Base-by-base conservation (phyloP, 441 rosid species). In the Croton setiger region DNA sequence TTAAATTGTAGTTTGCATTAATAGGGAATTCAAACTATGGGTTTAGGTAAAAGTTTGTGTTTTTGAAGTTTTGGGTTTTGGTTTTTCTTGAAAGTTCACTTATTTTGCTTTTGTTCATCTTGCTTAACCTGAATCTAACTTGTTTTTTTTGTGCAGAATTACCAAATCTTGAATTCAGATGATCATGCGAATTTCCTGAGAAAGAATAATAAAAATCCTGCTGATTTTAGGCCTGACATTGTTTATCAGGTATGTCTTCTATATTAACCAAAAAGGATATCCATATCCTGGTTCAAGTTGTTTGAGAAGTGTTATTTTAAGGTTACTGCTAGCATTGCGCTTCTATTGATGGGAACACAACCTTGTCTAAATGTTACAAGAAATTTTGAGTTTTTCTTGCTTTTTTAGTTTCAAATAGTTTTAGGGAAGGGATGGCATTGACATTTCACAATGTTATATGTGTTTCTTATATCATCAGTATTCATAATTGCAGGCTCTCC, bases 171-270 rank as follows among this genome's bases (percentile, higher is more conserved):
- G 71, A 90, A 84, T 79, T 90, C 93, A 7, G 98, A 92, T 68
- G 95, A 90, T 64, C 98, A 90, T 55, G 77, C 90, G 21, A 86
- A 87, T 80, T 90, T 92, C 85, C 76, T 92, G 84, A 69, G 72
- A 59, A 88, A 81, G 67, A 86, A 87, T 43, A 78, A 86, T 55
- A 88, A 84, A 78, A 83, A 85, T 67, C 95, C 93, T 21, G 88
- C 85, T 57, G 88, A 90, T 69, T 90, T 85, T 79, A 72, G 96
- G 70, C 96, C 98, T 37, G 95, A 92, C 74, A 92, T 90, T 55
- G 71, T 79, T 70, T 89, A 87, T 73, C 93, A 92, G 96, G 96
- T 88, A 4, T 23, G 11, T 3, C 27, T 60, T 60, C 21, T 60
- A 8, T 1, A 27, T 57, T 9, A 27, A 36, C 49, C 1, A 0